A percentile compares a stretch with the other conserved stretches of the same genome.
These are phyloP conservation scores for Emergomyces pasteurianus DNA, from an alignment of 2,329 filamentous ascomycete species.

Conservation along the genomic window DNA sequence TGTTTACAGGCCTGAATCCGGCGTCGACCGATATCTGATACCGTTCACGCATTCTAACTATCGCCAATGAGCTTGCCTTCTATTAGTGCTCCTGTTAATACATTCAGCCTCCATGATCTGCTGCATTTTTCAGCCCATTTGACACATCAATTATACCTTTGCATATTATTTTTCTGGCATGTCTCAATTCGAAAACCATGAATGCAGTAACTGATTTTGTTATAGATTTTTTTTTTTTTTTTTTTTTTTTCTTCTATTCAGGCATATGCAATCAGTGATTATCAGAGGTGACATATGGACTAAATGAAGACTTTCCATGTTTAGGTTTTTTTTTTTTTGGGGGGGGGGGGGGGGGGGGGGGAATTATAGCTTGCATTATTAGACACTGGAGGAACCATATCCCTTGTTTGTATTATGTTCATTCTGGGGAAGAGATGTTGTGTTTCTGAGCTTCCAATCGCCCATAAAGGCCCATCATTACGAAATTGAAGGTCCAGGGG, in stretches of 20 bases:
- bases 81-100: background rate
- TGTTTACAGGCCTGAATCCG: conserved; percentile 37
- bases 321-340: no score
- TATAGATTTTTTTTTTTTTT: no score
- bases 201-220: background rate
- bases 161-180: background rate
- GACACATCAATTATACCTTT: background rate
- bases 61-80: background rate
- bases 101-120: background rate
- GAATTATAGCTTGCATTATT: background rate
- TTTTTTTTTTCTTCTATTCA: no score
- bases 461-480: background rate
- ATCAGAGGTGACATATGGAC: no score
- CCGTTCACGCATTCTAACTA: background rate
- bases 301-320: no score
- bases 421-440: background rate
- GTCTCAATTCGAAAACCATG: background rate
- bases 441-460: no score
- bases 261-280: no score
- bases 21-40: conserved; percentile 31
- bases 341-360: no score
- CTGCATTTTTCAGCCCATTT: background rate
- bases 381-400: background rate
- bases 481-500: background rate
- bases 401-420: background rate